A percentile compares a stretch with the other conserved stretches of the same genome.
Evolutionary conservation across 805 yeast genomes (phyloP).

Genomic region (Metschnikowia arizonensis): DNA sequence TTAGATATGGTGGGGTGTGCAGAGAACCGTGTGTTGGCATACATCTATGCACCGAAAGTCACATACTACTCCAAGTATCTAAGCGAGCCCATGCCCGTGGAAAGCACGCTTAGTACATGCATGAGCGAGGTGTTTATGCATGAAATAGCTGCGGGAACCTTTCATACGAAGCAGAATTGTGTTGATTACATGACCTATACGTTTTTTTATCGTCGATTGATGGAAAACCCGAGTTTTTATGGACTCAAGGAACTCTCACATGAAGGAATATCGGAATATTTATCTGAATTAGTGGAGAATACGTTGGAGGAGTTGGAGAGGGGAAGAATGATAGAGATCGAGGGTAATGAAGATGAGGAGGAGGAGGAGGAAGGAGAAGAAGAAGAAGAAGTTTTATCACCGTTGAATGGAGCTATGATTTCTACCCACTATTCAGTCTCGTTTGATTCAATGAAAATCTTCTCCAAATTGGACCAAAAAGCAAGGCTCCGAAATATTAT

Average conservation of each 20-base stretch:
- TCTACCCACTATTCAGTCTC: slow-evolving; percentile 69
- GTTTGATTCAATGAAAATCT: slow-evolving; percentile 61
- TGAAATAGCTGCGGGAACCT: slow-evolving; percentile 65
- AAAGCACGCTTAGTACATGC: slow-evolving; percentile 59
- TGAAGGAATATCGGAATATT: slow-evolving; percentile 69
- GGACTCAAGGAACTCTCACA: slow-evolving; percentile 65
- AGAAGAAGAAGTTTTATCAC: slow-evolving; percentile 41
- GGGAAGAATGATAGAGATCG: slow-evolving; percentile 59
- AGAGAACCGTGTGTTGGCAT: slow-evolving; percentile 41
- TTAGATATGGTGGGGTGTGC: slow-evolving; percentile 58
- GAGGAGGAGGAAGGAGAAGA: slow-evolving; percentile 37
- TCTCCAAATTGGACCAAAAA: slow-evolving; percentile 49
- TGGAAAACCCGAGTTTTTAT: slow-evolving; percentile 82
- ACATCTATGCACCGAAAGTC: slow-evolving; percentile 52
- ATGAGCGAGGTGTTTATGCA: slow-evolving; percentile 66
- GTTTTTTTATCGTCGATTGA: slow-evolving; percentile 75
- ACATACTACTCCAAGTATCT: slow-evolving; percentile 70
- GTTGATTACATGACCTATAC: slow-evolving; percentile 88
- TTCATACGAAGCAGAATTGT: slow-evolving; percentile 73
- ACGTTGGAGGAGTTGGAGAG: slow-evolving; percentile 59
- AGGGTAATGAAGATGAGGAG: slow-evolving; percentile 37
- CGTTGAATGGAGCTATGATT: slow-evolving; percentile 69
- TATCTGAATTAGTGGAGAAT: slow-evolving; percentile 79
- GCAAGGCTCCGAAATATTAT: slow-evolving; percentile 59
- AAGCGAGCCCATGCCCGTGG: slow-evolving; percentile 74